Base-by-base conservation (phyloP, 139 green algal genomes). In the Chlamydomonas eustigma region DNA sequence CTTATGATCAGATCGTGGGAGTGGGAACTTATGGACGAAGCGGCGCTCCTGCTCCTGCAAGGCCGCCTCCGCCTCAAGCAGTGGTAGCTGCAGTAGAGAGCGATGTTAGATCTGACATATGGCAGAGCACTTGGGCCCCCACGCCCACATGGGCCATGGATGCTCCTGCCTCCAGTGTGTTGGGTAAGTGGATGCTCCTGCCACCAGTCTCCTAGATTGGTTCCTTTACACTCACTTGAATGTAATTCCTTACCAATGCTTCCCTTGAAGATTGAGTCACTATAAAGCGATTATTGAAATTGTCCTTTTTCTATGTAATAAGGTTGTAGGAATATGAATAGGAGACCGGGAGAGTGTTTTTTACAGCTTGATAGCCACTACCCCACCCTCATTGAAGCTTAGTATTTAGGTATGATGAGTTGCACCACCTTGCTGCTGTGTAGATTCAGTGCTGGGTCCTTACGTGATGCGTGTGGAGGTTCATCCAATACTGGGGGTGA, bases 131-230 rank as follows among this genome's bases (percentile, higher is more conserved):
- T 18, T 70, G 58, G 58, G 58, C 58, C 25, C 58, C 18, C 25
- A 37, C 8, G 6, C 58, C 58, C 6, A 28, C 58, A 18, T 70
- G 58, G 58, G 58, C 58, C 25, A 70, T 28, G 8, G 58, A 70
- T 28, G 58, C 28, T 32, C 58, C 58, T 70, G 18, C 58, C 58
- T 37, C 58, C 34, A 18, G 25, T 22, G 58, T 70, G 58, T 22
- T 70, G 18, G 25, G 58, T 70, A 28, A 28, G 58, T 70, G 58
- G 58, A 28, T 63, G 50, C n/a, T n/a, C n/a, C n/a, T n/a, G n/a
- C n/a, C n/a, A n/a, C n/a, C n/a, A n/a, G n/a, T n/a, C n/a, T n/a
- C n/a, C n/a, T n/a, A n/a, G n/a, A n/a, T n/a, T n/a, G n/a, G n/a
- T n/a, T n/a, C n/a, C n/a, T n/a, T n/a, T n/a, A n/a, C n/a, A n/a